phyloP scores from a whole-genome alignment of 1,284 basidiomycete species.

The Pseudozyma flocculosa region DNA sequence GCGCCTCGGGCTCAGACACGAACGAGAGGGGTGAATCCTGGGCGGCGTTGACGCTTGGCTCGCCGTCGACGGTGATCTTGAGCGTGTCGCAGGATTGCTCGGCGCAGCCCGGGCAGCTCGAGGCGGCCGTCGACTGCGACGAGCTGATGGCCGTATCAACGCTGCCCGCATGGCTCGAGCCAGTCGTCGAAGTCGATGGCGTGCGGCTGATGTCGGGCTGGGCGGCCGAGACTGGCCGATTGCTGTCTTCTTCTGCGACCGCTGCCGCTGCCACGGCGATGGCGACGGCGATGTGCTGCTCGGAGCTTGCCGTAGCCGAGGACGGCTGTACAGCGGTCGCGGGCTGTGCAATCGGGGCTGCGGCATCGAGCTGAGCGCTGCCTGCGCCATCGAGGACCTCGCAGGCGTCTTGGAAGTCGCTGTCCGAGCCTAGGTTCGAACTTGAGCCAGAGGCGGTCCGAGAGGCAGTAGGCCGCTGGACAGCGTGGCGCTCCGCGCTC shows the following conservation, averaged over 20 bases:
- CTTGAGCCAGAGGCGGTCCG: not conserved
- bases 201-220: constrained; percentile 53
- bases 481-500: not conserved
- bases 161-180: constrained; percentile 34
- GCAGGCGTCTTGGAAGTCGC: not conserved
- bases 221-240: not conserved
- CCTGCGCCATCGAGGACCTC: not conserved
- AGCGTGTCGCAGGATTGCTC: constrained; percentile 23
- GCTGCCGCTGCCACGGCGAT: not conserved
- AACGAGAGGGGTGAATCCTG: constrained; percentile 24
- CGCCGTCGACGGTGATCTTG: constrained; percentile 9
- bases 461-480: not conserved
- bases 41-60: constrained; percentile 8
- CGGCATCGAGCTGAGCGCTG: no score
- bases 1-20: constrained; percentile 14
- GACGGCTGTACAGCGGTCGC: no score
- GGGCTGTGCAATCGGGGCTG: no score
- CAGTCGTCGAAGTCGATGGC: constrained; percentile 48
- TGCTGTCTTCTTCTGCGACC: not conserved
- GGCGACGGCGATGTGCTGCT: not conserved
- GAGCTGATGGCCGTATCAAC: constrained; percentile 41
- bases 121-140: constrained; percentile 18
- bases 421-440: not conserved
- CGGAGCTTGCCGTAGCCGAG: no score
- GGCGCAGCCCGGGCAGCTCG: constrained; percentile 15